Conservation (phyloP, 2,329 filamentous ascomycete genomes). For the Lachnum nothofagi region DNA sequence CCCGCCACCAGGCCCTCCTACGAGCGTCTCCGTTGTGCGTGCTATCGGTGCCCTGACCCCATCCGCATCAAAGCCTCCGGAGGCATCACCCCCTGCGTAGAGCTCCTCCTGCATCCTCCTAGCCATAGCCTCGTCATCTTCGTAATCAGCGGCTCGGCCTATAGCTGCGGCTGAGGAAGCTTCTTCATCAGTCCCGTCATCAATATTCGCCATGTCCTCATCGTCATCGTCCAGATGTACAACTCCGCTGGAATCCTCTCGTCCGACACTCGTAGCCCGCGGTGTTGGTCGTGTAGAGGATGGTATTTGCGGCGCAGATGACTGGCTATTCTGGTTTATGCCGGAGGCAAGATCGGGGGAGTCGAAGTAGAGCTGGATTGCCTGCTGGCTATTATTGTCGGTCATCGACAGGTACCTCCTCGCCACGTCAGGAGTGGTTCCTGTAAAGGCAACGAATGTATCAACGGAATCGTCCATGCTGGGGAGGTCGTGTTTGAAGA, state of each 20-base stretch:
- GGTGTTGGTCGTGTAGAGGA: constrained; percentile 25
- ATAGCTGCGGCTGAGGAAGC: constrained; percentile 33
- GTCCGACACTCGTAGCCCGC: constrained; percentile 31
- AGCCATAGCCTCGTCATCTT: constrained; percentile 92
- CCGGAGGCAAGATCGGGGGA: constrained; percentile 62
- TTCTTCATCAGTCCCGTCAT: constrained; percentile 34
- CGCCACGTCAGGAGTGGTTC: constrained; percentile 66
- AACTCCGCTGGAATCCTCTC: constrained; percentile 53
- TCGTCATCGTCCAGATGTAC: constrained; percentile 77
- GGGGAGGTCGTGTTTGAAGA: constrained; percentile 1
- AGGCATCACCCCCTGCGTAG: constrained; percentile 54
- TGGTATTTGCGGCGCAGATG: constrained; percentile 28
- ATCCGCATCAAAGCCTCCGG: constrained; percentile 44
- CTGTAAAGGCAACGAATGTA: constrained; percentile 78
- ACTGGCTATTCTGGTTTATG: constrained; percentile 16
- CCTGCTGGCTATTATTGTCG: constrained; percentile 77
- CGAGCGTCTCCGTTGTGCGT: constrained; percentile 83
- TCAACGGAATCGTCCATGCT: constrained; percentile 58
- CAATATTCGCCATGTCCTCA: constrained; percentile 35
- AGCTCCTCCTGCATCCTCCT: constrained; percentile 87
- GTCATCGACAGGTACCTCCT: constrained; percentile 78
- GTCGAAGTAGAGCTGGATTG: constrained; percentile 85
- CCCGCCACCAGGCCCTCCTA: constrained; percentile 59
- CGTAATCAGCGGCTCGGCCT: constrained; percentile 53
- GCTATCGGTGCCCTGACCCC: constrained; percentile 85